These are phyloP conservation scores for Trichophyton schoenleinii DNA, from an alignment of 2,329 filamentous ascomycete genomes.

Conservation along the genomic window DNA sequence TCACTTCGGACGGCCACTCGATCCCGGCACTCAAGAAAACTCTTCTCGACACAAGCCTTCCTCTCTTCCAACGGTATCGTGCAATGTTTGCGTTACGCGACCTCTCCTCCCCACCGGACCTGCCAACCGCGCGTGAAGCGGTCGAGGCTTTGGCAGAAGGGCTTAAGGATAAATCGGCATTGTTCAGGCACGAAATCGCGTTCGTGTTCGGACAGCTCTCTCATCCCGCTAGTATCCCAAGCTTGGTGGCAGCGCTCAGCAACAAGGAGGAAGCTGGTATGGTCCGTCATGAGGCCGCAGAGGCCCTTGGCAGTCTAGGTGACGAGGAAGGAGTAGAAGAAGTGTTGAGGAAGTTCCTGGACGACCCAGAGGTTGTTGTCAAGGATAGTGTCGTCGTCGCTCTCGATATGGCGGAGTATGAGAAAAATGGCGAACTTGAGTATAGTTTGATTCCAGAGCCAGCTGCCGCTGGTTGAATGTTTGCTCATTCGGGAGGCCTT, in stretches of 20 bases:
- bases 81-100: slow-evolving; percentile 97
- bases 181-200: slow-evolving; percentile 95
- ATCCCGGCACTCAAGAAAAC: slow-evolving; percentile 63
- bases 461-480: slow-evolving; percentile 16
- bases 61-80: slow-evolving; percentile 85
- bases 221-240: slow-evolving; percentile 92
- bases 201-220: slow-evolving; percentile 96
- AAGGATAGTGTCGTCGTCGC: slow-evolving; percentile 90
- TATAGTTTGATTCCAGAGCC: slow-evolving; percentile 77
- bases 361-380: slow-evolving; percentile 87
- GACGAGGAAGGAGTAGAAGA: slow-evolving; percentile 90
- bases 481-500: not conserved
- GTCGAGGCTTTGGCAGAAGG: slow-evolving; percentile 76
- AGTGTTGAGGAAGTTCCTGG: slow-evolving; percentile 64
- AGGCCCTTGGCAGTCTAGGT: slow-evolving; percentile 85
- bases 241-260: slow-evolving; percentile 64
- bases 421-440: slow-evolving; percentile 75
- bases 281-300: slow-evolving; percentile 95
- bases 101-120: slow-evolving; percentile 81
- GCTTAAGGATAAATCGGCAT: slow-evolving; percentile 70
- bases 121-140: slow-evolving; percentile 79
- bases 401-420: slow-evolving; percentile 94
- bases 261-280: slow-evolving; percentile 77
- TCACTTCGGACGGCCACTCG: slow-evolving; percentile 47
- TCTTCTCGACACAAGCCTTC: slow-evolving; percentile 63